Percentiles rank a stretch among this genome's conserved stretches.
phyloP scores from a whole-genome alignment of 306 rosid species.

The Macrotyloma uniflorum region DNA sequence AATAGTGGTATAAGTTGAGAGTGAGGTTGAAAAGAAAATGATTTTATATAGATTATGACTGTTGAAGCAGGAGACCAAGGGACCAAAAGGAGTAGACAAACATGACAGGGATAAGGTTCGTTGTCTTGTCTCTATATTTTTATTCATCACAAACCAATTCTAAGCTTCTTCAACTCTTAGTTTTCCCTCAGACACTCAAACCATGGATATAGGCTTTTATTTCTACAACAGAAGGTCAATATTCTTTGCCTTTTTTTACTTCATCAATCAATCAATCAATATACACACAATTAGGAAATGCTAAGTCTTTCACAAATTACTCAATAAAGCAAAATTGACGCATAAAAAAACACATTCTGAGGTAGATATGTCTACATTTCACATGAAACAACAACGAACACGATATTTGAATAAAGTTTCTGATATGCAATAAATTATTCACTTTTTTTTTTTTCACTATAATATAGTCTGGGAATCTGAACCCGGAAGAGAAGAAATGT shows the following conservation, averaged over 20 bases:
- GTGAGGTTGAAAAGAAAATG: background rate
- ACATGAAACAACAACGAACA: background rate
- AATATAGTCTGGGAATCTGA: no score
- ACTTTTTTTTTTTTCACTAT: no score
- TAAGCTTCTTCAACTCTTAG: background rate
- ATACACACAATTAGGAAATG: background rate
- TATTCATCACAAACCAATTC: background rate
- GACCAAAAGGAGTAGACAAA: constrained; percentile 23
- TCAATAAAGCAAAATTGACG: background rate
- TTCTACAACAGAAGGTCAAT: constrained; percentile 5
- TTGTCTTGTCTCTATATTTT: background rate
- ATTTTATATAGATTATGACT: background rate
- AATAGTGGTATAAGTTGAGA: no score
- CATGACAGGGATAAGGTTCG: background rate
- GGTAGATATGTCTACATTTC: background rate
- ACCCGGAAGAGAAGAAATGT: no score
- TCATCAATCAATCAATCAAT: background rate
- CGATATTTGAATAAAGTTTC: no score
- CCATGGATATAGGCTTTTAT: constrained; percentile 8
- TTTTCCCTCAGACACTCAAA: background rate
- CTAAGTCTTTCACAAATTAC: background rate
- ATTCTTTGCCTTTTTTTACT: background rate
- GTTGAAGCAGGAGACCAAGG: background rate
- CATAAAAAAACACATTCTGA: background rate
- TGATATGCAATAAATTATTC: background rate